Evolutionary conservation across 108 stramenopile species (phyloP).

Genomic region (Nitzschia inconspicua): DNA sequence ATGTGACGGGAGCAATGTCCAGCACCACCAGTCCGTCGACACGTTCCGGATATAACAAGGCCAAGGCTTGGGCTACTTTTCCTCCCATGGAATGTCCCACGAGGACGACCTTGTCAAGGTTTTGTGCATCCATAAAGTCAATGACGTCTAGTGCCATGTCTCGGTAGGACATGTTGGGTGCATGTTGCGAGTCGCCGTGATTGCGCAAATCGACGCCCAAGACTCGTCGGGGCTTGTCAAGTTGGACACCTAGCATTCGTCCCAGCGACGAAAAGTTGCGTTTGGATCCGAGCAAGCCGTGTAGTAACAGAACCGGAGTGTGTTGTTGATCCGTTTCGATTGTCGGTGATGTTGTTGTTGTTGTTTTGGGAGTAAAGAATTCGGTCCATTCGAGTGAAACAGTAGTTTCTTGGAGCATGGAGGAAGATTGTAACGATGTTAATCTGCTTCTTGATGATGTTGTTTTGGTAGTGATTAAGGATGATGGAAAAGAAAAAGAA

Average conservation of each 20-base stretch:
- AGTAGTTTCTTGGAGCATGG: slow-evolving; percentile 13
- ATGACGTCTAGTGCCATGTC: slow-evolving; percentile 89
- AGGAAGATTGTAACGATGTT: too few relatives aligned
- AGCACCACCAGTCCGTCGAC: slow-evolving; percentile 84
- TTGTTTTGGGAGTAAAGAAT: slow-evolving; percentile 8
- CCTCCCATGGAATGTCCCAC: slow-evolving; percentile 96
- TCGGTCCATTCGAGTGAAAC: slow-evolving; percentile 24
- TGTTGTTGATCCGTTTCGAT: background rate
- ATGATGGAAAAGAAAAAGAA: too few relatives aligned
- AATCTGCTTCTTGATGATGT: too few relatives aligned
- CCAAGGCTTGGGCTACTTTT: slow-evolving; percentile 84
- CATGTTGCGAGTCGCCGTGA: slow-evolving; percentile 71
- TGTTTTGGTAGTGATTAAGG: too few relatives aligned
- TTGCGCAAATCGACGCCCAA: slow-evolving; percentile 86
- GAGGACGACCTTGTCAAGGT: slow-evolving; percentile 56
- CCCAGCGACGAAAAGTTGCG: slow-evolving; percentile 92
- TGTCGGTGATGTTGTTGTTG: background rate
- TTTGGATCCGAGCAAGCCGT: slow-evolving; percentile 91
- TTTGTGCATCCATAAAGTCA: slow-evolving; percentile 56
- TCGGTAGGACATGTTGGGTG: slow-evolving; percentile 61
- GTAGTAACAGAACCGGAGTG: slow-evolving; percentile 80
- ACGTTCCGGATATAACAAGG: slow-evolving; percentile 73
- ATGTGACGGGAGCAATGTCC: slow-evolving; percentile 90
- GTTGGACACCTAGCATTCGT: slow-evolving; percentile 51
- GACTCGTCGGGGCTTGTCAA: slow-evolving; percentile 59